phyloP scores from a whole-genome alignment of 306 rosid genomes.

The Alnus rubra region DNA sequence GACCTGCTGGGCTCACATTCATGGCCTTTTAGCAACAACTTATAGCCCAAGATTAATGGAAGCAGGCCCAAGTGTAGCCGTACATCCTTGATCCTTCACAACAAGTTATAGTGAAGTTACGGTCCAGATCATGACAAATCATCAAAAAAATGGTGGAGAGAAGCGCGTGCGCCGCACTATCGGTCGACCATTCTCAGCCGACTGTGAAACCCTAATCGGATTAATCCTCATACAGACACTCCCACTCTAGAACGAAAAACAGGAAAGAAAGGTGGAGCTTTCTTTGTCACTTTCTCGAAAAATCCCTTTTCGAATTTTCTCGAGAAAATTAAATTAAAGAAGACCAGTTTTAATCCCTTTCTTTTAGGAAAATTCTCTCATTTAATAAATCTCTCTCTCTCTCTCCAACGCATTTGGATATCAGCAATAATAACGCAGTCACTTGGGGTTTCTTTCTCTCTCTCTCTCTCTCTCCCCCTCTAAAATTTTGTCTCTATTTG shows the following conservation, averaged over 20 bases:
- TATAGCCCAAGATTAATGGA: too few species aligned
- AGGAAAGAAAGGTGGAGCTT: conserved; percentile 25
- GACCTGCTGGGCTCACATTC: too few species aligned
- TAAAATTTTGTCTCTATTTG: conserved; percentile 11
- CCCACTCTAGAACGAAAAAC: not conserved
- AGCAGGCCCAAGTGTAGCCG: too few species aligned
- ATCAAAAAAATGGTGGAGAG: too few species aligned
- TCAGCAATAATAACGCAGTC: not conserved
- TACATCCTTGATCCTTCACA: too few species aligned
- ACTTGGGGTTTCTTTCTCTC: not conserved
- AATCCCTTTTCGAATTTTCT: conserved; percentile 20
- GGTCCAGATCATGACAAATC: too few species aligned
- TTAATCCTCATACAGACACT: not conserved
- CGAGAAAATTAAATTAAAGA: conserved; percentile 1
- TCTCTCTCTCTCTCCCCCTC: not conserved
- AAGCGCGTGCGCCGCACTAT: too few species aligned
- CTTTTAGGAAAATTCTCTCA: conserved; percentile 3
- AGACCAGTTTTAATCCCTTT: not conserved
- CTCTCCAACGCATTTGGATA: not conserved
- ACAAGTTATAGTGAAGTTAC: too few species aligned
- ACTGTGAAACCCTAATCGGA: conserved; percentile 11
- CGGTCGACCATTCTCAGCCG: too few species aligned
- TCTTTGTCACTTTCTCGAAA: conserved; percentile 30
- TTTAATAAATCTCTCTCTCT: not conserved
- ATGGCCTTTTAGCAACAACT: too few species aligned